Evolutionary conservation across 2,329 filamentous ascomycete species (phyloP).

Genomic region (Nemania abortiva): DNA sequence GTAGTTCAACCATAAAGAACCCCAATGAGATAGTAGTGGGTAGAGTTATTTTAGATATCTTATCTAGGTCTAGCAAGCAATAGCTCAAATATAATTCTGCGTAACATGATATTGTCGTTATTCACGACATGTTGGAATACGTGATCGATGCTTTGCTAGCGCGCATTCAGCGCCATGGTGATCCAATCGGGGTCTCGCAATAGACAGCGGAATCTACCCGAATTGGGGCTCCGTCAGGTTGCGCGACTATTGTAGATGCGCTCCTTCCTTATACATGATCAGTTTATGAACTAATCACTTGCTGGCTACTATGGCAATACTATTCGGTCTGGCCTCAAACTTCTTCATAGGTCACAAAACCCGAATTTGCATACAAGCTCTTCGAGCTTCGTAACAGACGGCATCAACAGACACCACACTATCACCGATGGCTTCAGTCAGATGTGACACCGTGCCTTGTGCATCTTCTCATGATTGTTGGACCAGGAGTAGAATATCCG

Average conservation of each 20-base stretch:
- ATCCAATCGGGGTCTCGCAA: too few species aligned
- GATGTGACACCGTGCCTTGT: background rate
- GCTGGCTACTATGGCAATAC: background rate
- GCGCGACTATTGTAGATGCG: background rate
- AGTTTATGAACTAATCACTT: background rate
- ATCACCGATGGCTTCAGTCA: background rate
- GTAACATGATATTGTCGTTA: background rate
- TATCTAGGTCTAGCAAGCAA: background rate
- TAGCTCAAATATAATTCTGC: slow-evolving; percentile 18
- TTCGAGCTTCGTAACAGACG: background rate
- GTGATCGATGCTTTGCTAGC: background rate
- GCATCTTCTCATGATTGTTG: background rate
- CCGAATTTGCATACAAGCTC: background rate
- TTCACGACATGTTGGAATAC: background rate
- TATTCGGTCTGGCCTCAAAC: background rate
- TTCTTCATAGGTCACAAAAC: background rate
- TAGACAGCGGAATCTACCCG: background rate
- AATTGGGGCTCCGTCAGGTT: background rate
- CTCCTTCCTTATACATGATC: background rate
- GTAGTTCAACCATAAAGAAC: background rate
- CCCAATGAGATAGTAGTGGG: background rate
- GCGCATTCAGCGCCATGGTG: background rate
- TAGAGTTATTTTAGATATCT: background rate
- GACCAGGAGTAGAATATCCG: background rate
- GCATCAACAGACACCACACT: background rate